Conservation (phyloP, 495 filamentous ascomycete genomes). For the Thermothielavioides terrestris region DNA sequence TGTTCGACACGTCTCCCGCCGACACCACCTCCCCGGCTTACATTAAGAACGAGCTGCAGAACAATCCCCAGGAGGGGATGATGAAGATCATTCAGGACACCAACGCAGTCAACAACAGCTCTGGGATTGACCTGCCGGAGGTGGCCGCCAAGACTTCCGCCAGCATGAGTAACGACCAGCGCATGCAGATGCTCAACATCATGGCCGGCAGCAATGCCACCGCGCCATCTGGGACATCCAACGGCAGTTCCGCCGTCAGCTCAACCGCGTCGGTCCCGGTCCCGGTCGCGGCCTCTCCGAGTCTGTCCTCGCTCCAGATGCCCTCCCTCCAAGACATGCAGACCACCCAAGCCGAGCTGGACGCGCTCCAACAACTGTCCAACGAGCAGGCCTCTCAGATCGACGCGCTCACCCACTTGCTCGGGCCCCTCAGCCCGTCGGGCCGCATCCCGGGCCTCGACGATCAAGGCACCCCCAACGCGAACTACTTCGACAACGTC, state of each 20-base stretch:
- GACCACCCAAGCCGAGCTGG: constrained; percentile 61
- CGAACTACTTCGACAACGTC: constrained; percentile 40
- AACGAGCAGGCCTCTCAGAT: constrained; percentile 63
- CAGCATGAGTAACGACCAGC: constrained; percentile 67
- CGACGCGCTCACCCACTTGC: constrained; percentile 55
- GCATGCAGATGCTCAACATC: constrained; percentile 67
- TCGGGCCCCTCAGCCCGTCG: constrained; percentile 71
- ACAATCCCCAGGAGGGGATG: constrained; percentile 60
- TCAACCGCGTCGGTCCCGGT: constrained; percentile 15
- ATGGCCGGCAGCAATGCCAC: constrained; percentile 47
- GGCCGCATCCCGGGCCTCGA: constrained; percentile 70
- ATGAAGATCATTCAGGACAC: constrained; percentile 79
- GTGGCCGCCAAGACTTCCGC: constrained; percentile 62
- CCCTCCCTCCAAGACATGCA: constrained; percentile 52
- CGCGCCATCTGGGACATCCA: background rate
- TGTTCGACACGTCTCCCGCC: constrained; percentile 35
- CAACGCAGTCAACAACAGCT: constrained; percentile 49
- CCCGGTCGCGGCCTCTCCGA: constrained; percentile 36
- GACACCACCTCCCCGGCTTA: constrained; percentile 33
- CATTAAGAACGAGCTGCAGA: constrained; percentile 40
- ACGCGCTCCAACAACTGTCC: constrained; percentile 63
- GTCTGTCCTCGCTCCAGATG: constrained; percentile 51
- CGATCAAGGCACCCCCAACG: constrained; percentile 32
- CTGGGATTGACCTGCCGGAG: constrained; percentile 59
- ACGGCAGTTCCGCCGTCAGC: background rate